Conservation (phyloP, 257 asterid genomes). For the Solanum paucissectum region DNA sequence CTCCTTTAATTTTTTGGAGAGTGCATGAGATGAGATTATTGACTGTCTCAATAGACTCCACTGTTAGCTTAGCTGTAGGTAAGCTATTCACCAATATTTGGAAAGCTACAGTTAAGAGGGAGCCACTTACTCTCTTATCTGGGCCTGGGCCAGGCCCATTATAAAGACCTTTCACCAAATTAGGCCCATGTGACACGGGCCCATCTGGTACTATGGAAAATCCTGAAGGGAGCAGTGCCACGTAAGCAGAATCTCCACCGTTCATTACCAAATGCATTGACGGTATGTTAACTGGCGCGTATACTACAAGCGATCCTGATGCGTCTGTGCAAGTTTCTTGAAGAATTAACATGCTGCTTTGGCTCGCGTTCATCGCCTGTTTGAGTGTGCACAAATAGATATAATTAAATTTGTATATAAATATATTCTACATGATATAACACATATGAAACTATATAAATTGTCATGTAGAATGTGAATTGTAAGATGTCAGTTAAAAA, state of each 20-base stretch:
- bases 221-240: constrained; percentile 83
- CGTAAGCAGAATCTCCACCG: constrained; percentile 91
- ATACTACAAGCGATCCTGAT: constrained; percentile 75
- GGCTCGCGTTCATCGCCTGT: constrained; percentile 56
- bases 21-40: constrained; percentile 81
- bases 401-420: not conserved
- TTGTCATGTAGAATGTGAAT: not conserved
- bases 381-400: not conserved
- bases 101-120: constrained; percentile 80
- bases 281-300: constrained; percentile 93
- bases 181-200: constrained; percentile 33
- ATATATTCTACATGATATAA: not conserved
- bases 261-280: constrained; percentile 88
- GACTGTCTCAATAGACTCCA: constrained; percentile 88
- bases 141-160: constrained; percentile 11
- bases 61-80: constrained; percentile 78
- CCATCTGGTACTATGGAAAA: constrained; percentile 89
- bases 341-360: constrained; percentile 72
- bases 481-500: too few species aligned
- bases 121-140: constrained; percentile 37
- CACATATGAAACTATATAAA: too few species aligned
- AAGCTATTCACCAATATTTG: constrained; percentile 76
- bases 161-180: not conserved
- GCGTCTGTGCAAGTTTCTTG: constrained; percentile 79
- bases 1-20: constrained; percentile 78